Evolutionary conservation across 768 basidiomycete genomes (phyloP), one percentile per base, ranked within the genome.

Genomic region (Plicaturopsis crispa): DNA sequence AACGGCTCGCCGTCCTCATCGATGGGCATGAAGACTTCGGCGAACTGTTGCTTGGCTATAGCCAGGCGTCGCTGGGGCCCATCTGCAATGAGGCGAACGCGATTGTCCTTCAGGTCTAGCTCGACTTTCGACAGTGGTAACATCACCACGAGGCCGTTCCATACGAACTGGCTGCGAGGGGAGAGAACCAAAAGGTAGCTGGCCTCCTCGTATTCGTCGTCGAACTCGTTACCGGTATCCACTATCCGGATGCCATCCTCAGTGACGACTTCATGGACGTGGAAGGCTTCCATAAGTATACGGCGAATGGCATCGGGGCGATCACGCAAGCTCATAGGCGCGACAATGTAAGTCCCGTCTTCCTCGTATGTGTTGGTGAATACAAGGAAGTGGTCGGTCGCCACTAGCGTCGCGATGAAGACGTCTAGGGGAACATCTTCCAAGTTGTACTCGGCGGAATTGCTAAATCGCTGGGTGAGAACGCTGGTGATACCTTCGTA

Each of bases 311-410:
- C 63, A 8, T 84, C 81, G 0, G 85, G 80, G 10, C 80, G 77
- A 35, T 87, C 80, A 49, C 75, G 80, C 8, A 98, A 72, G 4
- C 75, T 73, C 4, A 68, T 73, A 12, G 88, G 80, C 6, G 88
- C 94, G 39, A 99, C 69, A 44, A 98, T 78, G 55, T 97, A 99
- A 8, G 83, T 78, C 4, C 90, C 91, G n/a, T 94, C 83, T 49
- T 84, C 80, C 58, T 94, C 91, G 56, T 84, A 84, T 6, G 63
- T 60, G 38, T 82, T 76, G 2, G 94, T 96, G 59, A 96, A 94
- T 32, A 99, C 87, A 41, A 99, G 78, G 61, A 92, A 84, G 56
- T 98, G 93, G 46, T 87, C 90, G 5, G 89, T 81, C 22, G 81
- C 76, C 16, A 86, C 78, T 6, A 99, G 70, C 8, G 73, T 69